These are phyloP conservation scores for Zymoseptoria passerinii DNA, from an alignment of 2,329 filamentous ascomycete species.

Conservation along the genomic window DNA sequence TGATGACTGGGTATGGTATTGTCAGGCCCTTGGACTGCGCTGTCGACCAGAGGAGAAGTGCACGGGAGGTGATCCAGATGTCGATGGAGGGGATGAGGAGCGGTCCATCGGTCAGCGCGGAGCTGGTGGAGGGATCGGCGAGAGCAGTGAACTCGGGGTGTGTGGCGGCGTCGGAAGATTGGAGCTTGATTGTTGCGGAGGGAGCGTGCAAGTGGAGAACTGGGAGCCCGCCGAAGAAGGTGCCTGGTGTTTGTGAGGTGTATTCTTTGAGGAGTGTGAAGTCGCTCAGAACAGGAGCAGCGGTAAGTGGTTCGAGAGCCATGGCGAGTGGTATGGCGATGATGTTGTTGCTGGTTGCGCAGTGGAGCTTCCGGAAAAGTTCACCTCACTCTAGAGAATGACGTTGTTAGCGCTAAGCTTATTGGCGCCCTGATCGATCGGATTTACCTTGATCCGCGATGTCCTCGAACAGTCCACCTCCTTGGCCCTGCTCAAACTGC, in stretches of 20 bases:
- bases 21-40: conserved; percentile 52
- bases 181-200: conserved; percentile 51
- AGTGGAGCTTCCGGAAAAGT: background rate
- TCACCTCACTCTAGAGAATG: background rate
- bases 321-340: background rate
- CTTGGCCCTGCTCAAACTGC: too few species aligned
- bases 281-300: conserved; percentile 4
- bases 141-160: conserved; percentile 33
- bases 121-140: background rate
- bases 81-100: conserved; percentile 28
- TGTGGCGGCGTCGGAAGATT: conserved; percentile 45
- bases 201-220: conserved; percentile 57
- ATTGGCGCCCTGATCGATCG: background rate
- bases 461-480: background rate
- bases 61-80: conserved; percentile 43
- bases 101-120: conserved; percentile 14
- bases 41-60: conserved; percentile 49
- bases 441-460: background rate
- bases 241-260: conserved; percentile 61
- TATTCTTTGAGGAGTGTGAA: conserved; percentile 61
- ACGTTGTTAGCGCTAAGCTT: background rate
- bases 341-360: background rate
- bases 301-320: background rate
- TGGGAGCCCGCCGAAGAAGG: conserved; percentile 63
- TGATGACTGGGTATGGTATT: conserved; percentile 66